A percentile compares a stretch with the other conserved stretches of the same genome.
Conservation (phyloP, 2,329 filamentous ascomycete genomes). For the Cordyceps fumosorosea region DNA sequence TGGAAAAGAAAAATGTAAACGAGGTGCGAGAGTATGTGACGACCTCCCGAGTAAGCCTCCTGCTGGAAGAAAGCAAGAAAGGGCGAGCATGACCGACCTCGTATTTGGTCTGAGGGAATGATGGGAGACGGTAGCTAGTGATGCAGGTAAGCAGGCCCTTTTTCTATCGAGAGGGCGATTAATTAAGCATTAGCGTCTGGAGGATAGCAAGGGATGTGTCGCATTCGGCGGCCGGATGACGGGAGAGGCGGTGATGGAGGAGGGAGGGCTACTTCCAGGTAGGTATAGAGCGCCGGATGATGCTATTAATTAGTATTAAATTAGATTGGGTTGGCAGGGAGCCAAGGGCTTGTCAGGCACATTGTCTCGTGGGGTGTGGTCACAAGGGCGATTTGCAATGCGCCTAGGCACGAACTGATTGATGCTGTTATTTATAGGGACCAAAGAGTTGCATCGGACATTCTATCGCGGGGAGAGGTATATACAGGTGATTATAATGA, state of each 20-base stretch:
- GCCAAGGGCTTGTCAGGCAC: not conserved
- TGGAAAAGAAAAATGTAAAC: not conserved
- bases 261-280: not conserved
- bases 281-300: not conserved
- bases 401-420: no score
- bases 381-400: not conserved
- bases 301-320: not conserved
- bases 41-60: not conserved
- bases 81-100: conserved; percentile 10
- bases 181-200: not conserved
- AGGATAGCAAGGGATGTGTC: not conserved
- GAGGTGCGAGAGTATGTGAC: not conserved
- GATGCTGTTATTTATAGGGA: not conserved
- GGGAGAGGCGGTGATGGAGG: conserved; percentile 3
- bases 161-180: not conserved
- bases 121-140: not conserved
- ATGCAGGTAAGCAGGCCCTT: not conserved
- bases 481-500: no score
- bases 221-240: conserved; percentile 11
- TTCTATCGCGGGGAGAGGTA: not conserved
- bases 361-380: not conserved
- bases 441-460: not conserved
- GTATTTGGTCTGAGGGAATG: not conserved
- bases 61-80: not conserved
- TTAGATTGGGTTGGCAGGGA: not conserved